Percentiles rank a stretch among this genome's conserved stretches.
Conservation (phyloP, 805 yeast species). For the Candida parachauliodes region DNA sequence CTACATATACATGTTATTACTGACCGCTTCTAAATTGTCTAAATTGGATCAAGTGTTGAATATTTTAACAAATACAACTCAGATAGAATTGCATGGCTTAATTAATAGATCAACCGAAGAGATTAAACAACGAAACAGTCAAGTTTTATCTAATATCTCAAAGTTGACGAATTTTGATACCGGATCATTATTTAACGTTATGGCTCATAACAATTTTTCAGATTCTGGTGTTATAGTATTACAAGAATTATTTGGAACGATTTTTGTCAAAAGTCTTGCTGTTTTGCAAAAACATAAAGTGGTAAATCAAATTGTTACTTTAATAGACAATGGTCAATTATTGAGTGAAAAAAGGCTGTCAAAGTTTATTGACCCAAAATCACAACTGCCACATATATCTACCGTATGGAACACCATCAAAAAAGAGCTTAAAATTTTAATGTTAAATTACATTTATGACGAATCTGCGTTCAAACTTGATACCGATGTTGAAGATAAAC, state of each 20-base stretch:
- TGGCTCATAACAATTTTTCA: conserved; percentile 30
- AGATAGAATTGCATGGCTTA: conserved; percentile 61
- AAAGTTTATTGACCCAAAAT: not conserved
- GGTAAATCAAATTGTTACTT: conserved; percentile 51
- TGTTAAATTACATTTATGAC: conserved; percentile 32
- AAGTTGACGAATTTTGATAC: conserved; percentile 30
- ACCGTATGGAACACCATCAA: conserved; percentile 28
- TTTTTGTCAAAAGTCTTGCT: conserved; percentile 60
- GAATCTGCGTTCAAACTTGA: conserved; percentile 9
- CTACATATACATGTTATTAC: conserved; percentile 51
- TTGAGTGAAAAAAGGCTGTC: conserved; percentile 6
- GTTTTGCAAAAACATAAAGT: conserved; percentile 70
- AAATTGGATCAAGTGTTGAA: conserved; percentile 57
- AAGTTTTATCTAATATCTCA: conserved; percentile 23
- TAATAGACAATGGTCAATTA: conserved; percentile 22
- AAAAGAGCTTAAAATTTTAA: conserved; percentile 29
- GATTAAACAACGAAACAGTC: conserved; percentile 52
- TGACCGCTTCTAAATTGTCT: conserved; percentile 57
- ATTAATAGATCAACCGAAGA: conserved; percentile 63
- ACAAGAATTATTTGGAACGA: conserved; percentile 65
- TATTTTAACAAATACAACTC: conserved; percentile 50
- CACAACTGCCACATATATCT: not conserved
- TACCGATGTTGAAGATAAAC: conserved; percentile 1
- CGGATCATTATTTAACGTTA: conserved; percentile 15
- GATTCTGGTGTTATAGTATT: conserved; percentile 54